Evolutionary conservation across 2,329 filamentous ascomycete genomes (phyloP), one percentile per base, ranked within the genome.

Genomic region (Pseudogymnoascus sp.): DNA sequence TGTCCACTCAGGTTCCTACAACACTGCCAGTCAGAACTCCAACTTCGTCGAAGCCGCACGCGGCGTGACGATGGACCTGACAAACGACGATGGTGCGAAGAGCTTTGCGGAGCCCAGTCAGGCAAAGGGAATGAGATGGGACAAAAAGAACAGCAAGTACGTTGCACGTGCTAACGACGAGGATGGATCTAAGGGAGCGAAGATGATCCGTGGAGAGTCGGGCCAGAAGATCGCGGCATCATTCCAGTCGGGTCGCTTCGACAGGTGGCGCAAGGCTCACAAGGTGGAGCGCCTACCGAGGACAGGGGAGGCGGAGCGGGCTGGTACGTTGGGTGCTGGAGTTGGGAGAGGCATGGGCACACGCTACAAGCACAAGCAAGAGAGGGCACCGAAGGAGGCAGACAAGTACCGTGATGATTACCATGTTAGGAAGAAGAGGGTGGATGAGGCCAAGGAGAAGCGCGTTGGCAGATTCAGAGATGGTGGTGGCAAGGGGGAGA

Each of bases 81-180:
- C 84, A 64, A 92, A 92, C 72, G 94, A 99, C 75, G 94, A 97
- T 68, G 84, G 84, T 9, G 84, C 85, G 68, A 90, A 90, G 72
- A 82, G 84, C 1, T 95, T 97, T 73, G 92, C 86, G 65, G 86
- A 90, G 69, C 85, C 91, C 2, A 84, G 87, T 55, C 88, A 87
- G 69, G 77, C 86, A 58, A 84, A 86, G 67, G 80, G 84, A 55
- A 88, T 96, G 86, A 88, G 94, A 67, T 99, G 94, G 94, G 94
- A 99, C 79, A 93, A 95, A 79, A 96, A 96, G 76, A 85, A 86
- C 71, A 95, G 90, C 77, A 97, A 97, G 77, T 99, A 97, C 77
- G 93, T 99, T 36, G 81, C 90, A 10, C 85, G 90, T 36, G 86
- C 86, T 69, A 97, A 99, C 80, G 94, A 99, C 77, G 90, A 96